phyloP scores from a whole-genome alignment of 1,284 basidiomycete species.

The Cryptococcus floricola region DNA sequence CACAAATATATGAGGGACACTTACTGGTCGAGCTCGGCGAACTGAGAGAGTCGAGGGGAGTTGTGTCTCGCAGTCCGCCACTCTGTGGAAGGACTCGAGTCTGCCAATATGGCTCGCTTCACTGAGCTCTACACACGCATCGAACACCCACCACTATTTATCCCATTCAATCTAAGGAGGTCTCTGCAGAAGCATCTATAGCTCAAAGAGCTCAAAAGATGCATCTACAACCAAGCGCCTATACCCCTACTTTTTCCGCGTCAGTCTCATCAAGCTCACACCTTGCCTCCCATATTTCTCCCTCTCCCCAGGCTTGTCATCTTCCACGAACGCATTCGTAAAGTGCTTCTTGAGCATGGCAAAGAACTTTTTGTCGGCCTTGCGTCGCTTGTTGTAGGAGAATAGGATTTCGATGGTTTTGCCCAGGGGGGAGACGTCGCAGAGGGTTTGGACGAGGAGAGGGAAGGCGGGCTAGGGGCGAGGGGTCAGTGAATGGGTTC shows the following conservation, averaged over 20 bases:
- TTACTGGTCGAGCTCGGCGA: no score
- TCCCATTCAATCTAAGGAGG: no score
- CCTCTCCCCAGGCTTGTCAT: conserved; percentile 41
- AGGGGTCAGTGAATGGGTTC: no score
- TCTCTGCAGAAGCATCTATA: no score
- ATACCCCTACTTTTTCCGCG: conserved; percentile 17
- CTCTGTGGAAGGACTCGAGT: no score
- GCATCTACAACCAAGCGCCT: not conserved
- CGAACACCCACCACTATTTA: no score
- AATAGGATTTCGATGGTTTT: conserved; percentile 69
- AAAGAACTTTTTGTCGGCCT: conserved; percentile 65
- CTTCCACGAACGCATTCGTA: conserved; percentile 49
- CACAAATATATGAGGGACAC: no score
- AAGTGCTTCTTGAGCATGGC: conserved; percentile 74
- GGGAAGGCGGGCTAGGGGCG: no score
- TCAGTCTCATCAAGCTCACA: conserved; percentile 38
- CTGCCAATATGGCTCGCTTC: no score
- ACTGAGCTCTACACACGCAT: no score
- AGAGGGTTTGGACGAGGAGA: conserved; percentile 69
- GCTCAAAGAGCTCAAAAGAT: not conserved
- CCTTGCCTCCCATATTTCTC: conserved; percentile 44
- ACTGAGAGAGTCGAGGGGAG: no score
- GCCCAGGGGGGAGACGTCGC: conserved; percentile 53
- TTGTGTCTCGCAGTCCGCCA: no score
- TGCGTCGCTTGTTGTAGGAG: conserved; percentile 60